phyloP scores from a whole-genome alignment of 2,329 filamentous ascomycete genomes.

The Hymenoscyphus fraxineus region DNA sequence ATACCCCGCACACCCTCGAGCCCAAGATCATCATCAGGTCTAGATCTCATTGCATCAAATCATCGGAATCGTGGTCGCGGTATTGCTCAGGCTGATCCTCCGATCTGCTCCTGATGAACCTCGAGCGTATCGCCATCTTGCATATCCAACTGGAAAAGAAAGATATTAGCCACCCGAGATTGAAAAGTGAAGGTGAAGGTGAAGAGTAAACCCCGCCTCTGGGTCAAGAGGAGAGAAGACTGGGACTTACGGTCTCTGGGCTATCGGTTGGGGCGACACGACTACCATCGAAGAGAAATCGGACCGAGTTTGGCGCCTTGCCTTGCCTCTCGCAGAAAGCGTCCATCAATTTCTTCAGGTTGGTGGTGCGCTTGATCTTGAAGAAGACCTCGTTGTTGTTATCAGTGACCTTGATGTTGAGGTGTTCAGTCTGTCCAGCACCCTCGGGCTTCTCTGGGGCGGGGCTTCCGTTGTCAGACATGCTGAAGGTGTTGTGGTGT shows the following conservation, averaged over 20 bases:
- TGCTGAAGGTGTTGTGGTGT: slow-evolving; percentile 18
- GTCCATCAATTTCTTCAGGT: slow-evolving; percentile 96
- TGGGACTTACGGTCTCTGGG: slow-evolving; percentile 75
- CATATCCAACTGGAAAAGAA: slow-evolving; percentile 79
- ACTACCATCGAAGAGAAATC: slow-evolving; percentile 94
- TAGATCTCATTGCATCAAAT: slow-evolving; percentile 7
- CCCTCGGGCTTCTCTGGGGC: slow-evolving; percentile 35
- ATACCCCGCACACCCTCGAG: neutral
- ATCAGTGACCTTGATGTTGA: slow-evolving; percentile 99
- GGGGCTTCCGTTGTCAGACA: slow-evolving; percentile 46
- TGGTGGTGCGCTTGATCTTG: slow-evolving; percentile 97
- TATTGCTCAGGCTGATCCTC: slow-evolving; percentile 49
- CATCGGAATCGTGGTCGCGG: slow-evolving; percentile 7
- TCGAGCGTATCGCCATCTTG: slow-evolving; percentile 91
- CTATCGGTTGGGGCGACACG: slow-evolving; percentile 86
- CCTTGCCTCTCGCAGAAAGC: slow-evolving; percentile 97
- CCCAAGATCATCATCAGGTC: slow-evolving; percentile 2
- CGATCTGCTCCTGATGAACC: slow-evolving; percentile 97
- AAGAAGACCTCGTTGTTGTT: slow-evolving; percentile 99
- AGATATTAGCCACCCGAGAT: slow-evolving; percentile 14
- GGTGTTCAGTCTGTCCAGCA: slow-evolving; percentile 61
- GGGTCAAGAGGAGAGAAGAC: neutral
- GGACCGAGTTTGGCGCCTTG: slow-evolving; percentile 77
- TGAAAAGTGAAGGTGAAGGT: neutral
- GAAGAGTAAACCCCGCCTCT: neutral